phyloP scores from a whole-genome alignment of 345 rosid species.

The Eucalyptus sp. region DNA sequence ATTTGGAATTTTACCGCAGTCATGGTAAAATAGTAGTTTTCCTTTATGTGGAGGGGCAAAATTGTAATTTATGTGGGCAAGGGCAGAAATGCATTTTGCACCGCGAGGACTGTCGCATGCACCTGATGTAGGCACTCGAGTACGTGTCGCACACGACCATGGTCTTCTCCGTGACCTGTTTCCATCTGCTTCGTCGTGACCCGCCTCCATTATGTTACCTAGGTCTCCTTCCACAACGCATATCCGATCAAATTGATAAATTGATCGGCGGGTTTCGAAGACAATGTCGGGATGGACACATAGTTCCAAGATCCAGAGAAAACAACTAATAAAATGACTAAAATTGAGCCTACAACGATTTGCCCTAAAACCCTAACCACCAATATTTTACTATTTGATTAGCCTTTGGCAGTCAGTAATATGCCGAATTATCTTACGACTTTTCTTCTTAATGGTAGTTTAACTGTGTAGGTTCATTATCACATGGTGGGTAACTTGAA shows the following conservation, averaged over 20 bases:
- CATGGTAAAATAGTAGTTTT: accelerated
- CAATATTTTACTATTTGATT: accelerated
- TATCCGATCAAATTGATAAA: no score
- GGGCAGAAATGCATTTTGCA: accelerated
- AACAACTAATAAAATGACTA: accelerated
- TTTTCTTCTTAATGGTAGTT: no score
- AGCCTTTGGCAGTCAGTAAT: no score
- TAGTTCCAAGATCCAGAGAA: no score
- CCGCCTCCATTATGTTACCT: accelerated
- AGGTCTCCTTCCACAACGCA: accelerated
- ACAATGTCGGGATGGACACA: no score
- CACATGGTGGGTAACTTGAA: no score
- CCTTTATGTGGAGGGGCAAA: no score
- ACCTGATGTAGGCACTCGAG: accelerated
- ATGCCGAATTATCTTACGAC: no score
- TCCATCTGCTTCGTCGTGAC: accelerated
- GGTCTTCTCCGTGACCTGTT: no score
- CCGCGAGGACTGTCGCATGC: accelerated
- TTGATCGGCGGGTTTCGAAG: accelerated
- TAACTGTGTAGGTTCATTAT: accelerated
- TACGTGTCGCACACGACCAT: no score
- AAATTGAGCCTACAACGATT: no score
- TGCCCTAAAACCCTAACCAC: accelerated
- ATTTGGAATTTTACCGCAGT: accelerated
- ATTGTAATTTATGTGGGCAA: no score